Conservation (phyloP, 2,329 filamentous ascomycete species). For the Colletotrichum eleusines region DNA sequence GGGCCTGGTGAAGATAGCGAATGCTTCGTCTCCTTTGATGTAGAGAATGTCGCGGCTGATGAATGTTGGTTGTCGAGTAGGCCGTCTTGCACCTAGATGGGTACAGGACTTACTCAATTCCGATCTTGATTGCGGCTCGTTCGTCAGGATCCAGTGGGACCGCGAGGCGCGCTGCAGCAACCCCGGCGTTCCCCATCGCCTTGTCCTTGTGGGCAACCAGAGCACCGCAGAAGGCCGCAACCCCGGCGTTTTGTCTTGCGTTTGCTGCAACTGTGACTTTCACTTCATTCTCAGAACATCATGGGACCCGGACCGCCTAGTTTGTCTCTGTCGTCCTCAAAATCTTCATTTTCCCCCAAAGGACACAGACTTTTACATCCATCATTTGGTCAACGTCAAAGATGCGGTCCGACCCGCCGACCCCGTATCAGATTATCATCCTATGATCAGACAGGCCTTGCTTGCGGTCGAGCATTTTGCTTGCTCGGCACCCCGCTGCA, state of each 20-base stretch:
- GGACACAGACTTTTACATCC: constrained; percentile 31
- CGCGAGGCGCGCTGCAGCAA: constrained; percentile 50
- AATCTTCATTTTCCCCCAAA: constrained; percentile 23
- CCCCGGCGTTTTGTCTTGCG: constrained; percentile 50
- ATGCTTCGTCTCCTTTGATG: neutral
- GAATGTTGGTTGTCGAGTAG: constrained; percentile 27
- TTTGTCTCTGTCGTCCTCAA: constrained; percentile 48
- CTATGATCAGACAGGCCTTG: constrained; percentile 49
- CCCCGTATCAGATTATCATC: constrained; percentile 22
- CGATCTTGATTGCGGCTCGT: constrained; percentile 47
- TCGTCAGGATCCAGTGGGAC: constrained; percentile 49
- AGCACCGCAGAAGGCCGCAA: constrained; percentile 47
- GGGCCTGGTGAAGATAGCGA: too few relatives aligned
- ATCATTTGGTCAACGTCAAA: constrained; percentile 35
- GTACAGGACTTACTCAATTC: constrained; percentile 56
- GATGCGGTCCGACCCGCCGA: neutral
- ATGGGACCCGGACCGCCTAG: constrained; percentile 49
- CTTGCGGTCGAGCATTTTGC: constrained; percentile 40
- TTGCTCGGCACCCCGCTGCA: constrained; percentile 58
- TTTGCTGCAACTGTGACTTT: constrained; percentile 57
- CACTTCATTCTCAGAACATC: constrained; percentile 56
- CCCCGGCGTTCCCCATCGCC: constrained; percentile 49
- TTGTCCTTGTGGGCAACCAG: constrained; percentile 52
- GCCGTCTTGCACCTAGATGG: constrained; percentile 55
- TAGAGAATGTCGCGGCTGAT: neutral